phyloP scores from a whole-genome alignment of 2,329 filamentous ascomycete genomes.

The Phialemoniopsis sp. region DNA sequence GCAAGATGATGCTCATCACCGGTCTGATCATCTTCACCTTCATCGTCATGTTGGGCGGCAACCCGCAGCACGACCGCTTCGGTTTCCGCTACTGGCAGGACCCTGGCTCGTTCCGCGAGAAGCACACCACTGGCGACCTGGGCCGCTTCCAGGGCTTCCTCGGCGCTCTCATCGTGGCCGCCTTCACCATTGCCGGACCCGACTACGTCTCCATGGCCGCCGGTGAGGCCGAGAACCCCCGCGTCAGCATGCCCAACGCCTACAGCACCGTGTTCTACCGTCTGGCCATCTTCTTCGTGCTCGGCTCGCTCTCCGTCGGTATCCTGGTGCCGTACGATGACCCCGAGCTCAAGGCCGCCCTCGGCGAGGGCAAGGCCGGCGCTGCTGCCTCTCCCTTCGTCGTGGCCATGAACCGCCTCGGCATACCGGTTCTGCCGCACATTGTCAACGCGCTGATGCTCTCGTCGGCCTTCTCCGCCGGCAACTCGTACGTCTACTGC shows the following conservation, averaged over 20 bases:
- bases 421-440: constrained; percentile 48
- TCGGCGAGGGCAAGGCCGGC: constrained; percentile 31
- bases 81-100: constrained; percentile 28
- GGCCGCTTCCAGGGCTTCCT: constrained; percentile 62
- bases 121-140: constrained; percentile 45
- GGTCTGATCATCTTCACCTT: constrained; percentile 31
- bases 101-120: constrained; percentile 40
- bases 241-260: constrained; percentile 54
- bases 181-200: constrained; percentile 58
- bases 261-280: constrained; percentile 66
- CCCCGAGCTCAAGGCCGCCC: constrained; percentile 44
- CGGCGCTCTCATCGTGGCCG: constrained; percentile 55
- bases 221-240: constrained; percentile 53
- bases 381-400: constrained; percentile 47
- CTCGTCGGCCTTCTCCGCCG: constrained; percentile 55
- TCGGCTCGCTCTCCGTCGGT: constrained; percentile 59
- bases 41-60: constrained; percentile 37
- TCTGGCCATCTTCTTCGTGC: constrained; percentile 61
- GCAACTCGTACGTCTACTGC: constrained; percentile 38
- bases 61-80: constrained; percentile 29
- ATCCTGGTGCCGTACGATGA: constrained; percentile 60
- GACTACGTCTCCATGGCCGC: constrained; percentile 53
- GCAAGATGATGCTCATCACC: constrained; percentile 28
- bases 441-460: constrained; percentile 60
- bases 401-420: constrained; percentile 53